phyloP scores from a whole-genome alignment of 1,139 yeast genomes.

The Geotrichum bryndzae region DNA sequence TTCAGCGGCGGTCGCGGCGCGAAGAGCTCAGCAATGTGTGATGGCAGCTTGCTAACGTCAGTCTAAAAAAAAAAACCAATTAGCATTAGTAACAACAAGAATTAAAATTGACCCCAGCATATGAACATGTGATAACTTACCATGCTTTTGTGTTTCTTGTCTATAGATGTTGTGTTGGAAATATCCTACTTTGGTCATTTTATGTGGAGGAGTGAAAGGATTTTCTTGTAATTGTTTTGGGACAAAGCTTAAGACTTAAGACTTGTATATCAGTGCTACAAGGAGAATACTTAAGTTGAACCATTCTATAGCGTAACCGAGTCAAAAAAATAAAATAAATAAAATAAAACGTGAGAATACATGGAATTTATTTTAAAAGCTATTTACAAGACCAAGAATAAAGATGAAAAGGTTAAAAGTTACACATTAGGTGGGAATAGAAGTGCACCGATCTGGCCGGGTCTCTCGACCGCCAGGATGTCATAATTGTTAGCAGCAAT shows the following conservation, averaged over 20 bases:
- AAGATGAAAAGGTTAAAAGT: constrained; percentile 8
- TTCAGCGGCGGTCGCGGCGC: constrained; percentile 64
- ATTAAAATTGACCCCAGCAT: neutral
- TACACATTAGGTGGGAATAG: constrained; percentile 64
- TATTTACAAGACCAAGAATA: neutral
- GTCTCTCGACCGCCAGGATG: constrained; percentile 72
- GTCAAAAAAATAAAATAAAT: neutral
- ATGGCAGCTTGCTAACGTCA: constrained; percentile 52
- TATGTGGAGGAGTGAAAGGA: neutral
- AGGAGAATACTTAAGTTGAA: neutral
- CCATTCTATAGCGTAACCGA: neutral
- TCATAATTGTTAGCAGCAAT: constrained; percentile 71
- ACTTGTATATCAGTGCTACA: neutral
- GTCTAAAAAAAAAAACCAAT: constrained; percentile 25
- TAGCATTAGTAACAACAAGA: neutral
- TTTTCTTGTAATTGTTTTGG: neutral
- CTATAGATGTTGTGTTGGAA: neutral
- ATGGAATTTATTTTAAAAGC: neutral
- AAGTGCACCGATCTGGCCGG: constrained; percentile 62
- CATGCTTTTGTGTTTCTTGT: neutral
- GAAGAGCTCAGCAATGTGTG: constrained; percentile 58
- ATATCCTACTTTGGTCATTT: neutral
- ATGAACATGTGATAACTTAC: neutral
- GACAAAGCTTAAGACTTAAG: neutral
- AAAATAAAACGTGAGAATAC: neutral